Conservation (phyloP, 2,329 filamentous ascomycete genomes). For the Nannizziopsis arthrosporioides region DNA sequence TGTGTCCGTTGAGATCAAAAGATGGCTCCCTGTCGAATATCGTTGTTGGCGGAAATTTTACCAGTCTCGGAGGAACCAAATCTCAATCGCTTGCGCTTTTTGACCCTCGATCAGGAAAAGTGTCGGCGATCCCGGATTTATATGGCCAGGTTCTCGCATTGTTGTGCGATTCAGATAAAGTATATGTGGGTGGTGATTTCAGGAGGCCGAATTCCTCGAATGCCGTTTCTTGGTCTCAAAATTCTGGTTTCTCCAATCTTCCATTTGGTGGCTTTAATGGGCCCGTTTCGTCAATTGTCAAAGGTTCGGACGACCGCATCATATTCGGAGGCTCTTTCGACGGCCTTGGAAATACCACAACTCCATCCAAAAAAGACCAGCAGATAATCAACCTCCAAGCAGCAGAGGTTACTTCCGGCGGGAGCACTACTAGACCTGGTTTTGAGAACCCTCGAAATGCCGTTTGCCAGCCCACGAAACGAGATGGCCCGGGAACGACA, state of each 20-base stretch:
- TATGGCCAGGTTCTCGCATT: slow-evolving; percentile 71
- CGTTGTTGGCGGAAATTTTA: slow-evolving; percentile 89
- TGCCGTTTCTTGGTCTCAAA: slow-evolving; percentile 67
- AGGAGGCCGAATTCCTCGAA: slow-evolving; percentile 71
- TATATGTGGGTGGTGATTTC: slow-evolving; percentile 87
- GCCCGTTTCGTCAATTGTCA: slow-evolving; percentile 73
- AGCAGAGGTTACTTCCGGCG: slow-evolving; percentile 57
- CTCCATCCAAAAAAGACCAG: slow-evolving; percentile 45
- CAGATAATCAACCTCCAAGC: slow-evolving; percentile 75
- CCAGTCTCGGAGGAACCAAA: slow-evolving; percentile 64
- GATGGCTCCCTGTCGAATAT: slow-evolving; percentile 61
- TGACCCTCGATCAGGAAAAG: slow-evolving; percentile 56
- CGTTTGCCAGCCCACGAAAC: slow-evolving; percentile 58
- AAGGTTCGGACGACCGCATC: slow-evolving; percentile 68
- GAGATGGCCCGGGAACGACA: slow-evolving; percentile 60
- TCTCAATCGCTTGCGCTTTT: slow-evolving; percentile 72
- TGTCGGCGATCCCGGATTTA: slow-evolving; percentile 68
- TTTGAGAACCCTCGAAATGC: slow-evolving; percentile 70
- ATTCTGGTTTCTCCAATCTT: slow-evolving; percentile 61
- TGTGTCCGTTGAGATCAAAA: slow-evolving; percentile 65
- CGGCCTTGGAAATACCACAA: slow-evolving; percentile 68
- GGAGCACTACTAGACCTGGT: slow-evolving; percentile 47
- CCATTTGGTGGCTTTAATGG: slow-evolving; percentile 94
- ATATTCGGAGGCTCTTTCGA: slow-evolving; percentile 88
- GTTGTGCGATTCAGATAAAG: slow-evolving; percentile 71